Evolutionary conservation across 768 basidiomycete species (phyloP).

Genomic region (Asterophora parasitica): DNA sequence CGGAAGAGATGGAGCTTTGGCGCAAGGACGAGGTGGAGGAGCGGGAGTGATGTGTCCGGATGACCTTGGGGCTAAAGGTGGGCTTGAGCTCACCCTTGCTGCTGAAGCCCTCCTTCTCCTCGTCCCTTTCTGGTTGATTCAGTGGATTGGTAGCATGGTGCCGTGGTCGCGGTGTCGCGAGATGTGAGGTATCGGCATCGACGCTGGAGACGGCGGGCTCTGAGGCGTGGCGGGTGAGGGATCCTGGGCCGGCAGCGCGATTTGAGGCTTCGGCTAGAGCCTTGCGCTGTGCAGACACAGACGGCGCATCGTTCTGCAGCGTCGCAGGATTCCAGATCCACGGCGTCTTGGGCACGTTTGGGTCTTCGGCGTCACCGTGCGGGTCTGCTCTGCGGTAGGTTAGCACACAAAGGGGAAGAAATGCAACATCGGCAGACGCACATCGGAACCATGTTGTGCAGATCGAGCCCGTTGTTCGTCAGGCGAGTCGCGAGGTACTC

Average conservation of each 20-base stretch:
- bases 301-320: slow-evolving; percentile 29
- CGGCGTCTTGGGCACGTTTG: slow-evolving; percentile 43
- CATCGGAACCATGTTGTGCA: slow-evolving; percentile 63
- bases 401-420: neutral
- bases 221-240: slow-evolving; percentile 19
- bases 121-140: slow-evolving; percentile 7
- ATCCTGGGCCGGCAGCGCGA: slow-evolving; percentile 4
- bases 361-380: slow-evolving; percentile 19
- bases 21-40: slow-evolving; percentile 11
- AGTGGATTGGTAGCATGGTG: slow-evolving; percentile 13
- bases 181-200: no score
- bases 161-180: slow-evolving; percentile 1
- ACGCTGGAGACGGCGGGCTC: slow-evolving; percentile 15
- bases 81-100: slow-evolving; percentile 49
- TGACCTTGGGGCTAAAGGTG: slow-evolving; percentile 65
- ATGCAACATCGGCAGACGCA: slow-evolving; percentile 27
- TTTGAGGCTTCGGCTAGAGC: slow-evolving; percentile 8
- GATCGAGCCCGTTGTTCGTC: slow-evolving; percentile 57
- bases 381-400: slow-evolving; percentile 27
- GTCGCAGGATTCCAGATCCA: slow-evolving; percentile 69
- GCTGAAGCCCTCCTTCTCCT: slow-evolving; percentile 43
- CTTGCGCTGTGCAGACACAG: slow-evolving; percentile 7
- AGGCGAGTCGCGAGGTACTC: slow-evolving; percentile 61
- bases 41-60: slow-evolving; percentile 46
- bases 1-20: slow-evolving; percentile 7